These are phyloP conservation scores for Coriolopsis trogii DNA, from an alignment of 1,284 basidiomycete genomes.

Conservation along the genomic window DNA sequence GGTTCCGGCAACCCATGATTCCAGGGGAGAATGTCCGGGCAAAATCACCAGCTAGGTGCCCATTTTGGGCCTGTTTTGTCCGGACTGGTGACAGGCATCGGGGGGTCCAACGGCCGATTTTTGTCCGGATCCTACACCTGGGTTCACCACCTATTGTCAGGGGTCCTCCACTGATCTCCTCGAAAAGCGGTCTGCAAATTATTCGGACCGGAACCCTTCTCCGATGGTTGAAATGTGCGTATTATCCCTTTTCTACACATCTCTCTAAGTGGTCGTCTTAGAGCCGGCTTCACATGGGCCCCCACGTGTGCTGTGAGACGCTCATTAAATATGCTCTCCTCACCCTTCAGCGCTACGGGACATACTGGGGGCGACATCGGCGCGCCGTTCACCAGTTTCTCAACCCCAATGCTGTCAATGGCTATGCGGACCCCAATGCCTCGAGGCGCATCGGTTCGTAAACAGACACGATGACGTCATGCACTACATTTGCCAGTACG, in stretches of 20 bases:
- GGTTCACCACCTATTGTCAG: no score
- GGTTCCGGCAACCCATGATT: no score
- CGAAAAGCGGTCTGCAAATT: conserved; percentile 19
- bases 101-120: no score
- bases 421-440: conserved; percentile 5
- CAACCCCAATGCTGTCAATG: conserved; percentile 12
- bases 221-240: conserved; percentile 18
- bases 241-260: not conserved
- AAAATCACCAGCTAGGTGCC: no score
- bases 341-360: conserved; percentile 14
- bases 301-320: no score
- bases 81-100: no score
- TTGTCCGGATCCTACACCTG: no score
- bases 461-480: conserved; percentile 7
- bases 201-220: conserved; percentile 9
- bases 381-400: conserved; percentile 20
- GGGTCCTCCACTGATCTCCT: conserved; percentile 21
- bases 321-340: no score
- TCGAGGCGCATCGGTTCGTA: conserved; percentile 9
- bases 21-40: no score
- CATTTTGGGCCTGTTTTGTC: no score
- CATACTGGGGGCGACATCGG: conserved; percentile 7
- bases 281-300: conserved; percentile 15
- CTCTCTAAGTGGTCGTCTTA: no score
- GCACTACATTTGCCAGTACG: conserved; percentile 19